Evolutionary conservation across 2,329 filamentous ascomycete species (phyloP), one percentile per base, ranked within the genome.

Genomic region (Fusarium penzigii): DNA sequence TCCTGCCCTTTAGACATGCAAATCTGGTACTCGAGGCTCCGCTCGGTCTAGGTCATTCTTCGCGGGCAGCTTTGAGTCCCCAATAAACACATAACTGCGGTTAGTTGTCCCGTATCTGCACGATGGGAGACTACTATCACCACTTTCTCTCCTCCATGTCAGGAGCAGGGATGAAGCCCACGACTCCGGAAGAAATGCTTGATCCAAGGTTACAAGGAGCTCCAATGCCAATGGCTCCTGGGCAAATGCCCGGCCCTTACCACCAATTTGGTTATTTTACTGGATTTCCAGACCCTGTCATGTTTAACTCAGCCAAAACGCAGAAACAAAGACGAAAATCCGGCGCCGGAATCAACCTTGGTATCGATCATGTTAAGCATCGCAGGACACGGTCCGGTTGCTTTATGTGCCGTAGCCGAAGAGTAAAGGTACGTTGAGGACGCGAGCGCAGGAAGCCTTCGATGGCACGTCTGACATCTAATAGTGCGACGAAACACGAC

Each of bases 311-410:
- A 2, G 69, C 77, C 14, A 81, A 81, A 61, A 59, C 75, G 11
- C 74, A 78, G 45, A 76, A 80, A 62, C 74, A 70, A 56, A 75
- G 81, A 46, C 76, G 80, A 51, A 83, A 82, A 58, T 81, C 80
- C 16, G 62, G 57, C 9, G 55, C 62, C 29, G 65, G 60, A 1
- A 68, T 75, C 2, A 78, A 77, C 3, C 57, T 76, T 44, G 89
- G 65, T 17, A 41, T 60, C 38, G 70, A 95, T 56, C 87, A 89
- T 66, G 88, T 95, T 61, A 97, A 97, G 72, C 93, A 97, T 70
- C 88, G 92, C 56, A 85, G 94, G 62, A 97, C 94, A 41, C 83
- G 94, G 63, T 97, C 92, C 58, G 94, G 94, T 29, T 99, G 94
- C 74, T 97, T 80, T 59, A 97, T 92, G 43, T 99, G 94, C 72